phyloP scores from a whole-genome alignment of 768 basidiomycete species.

The Strobilomyces confusus region DNA sequence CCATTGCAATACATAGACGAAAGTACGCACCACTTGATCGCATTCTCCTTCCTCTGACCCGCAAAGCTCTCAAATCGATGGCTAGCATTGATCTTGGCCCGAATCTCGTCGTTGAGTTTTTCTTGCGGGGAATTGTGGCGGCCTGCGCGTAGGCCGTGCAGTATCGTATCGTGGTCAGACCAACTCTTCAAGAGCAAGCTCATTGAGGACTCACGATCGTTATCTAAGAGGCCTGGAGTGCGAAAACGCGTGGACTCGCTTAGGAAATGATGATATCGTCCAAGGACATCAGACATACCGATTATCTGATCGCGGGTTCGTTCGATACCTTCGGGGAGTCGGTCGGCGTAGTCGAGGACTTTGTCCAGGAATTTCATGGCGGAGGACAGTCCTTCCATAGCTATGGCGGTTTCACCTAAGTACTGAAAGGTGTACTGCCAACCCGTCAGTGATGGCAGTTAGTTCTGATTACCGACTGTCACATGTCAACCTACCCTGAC shows the following conservation, averaged over 20 bases:
- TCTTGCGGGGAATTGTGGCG: constrained; percentile 79
- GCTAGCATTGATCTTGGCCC: constrained; percentile 66
- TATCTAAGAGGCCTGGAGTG: constrained; percentile 30
- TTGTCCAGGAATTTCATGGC: constrained; percentile 42
- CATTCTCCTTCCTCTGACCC: constrained; percentile 58
- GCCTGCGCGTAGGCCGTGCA: constrained; percentile 23
- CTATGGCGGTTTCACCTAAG: neutral
- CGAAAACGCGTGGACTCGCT: neutral
- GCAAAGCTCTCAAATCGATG: constrained; percentile 92
- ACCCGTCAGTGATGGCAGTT: neutral
- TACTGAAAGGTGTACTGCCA: neutral
- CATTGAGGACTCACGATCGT: constrained; percentile 28
- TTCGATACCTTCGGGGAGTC: constrained; percentile 36
- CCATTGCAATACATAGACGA: neutral
- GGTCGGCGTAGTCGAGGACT: constrained; percentile 32
- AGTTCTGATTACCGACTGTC: neutral
- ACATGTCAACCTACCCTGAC: constrained; percentile 1
- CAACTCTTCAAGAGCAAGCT: neutral
- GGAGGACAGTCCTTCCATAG: neutral
- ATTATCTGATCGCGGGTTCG: constrained; percentile 35
- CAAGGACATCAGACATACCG: constrained; percentile 23
- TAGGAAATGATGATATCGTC: neutral
- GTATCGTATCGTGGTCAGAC: constrained; percentile 1
- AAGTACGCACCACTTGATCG: constrained; percentile 70
- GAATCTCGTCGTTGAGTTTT: constrained; percentile 62